Evolutionary conservation across 208 protist genomes (phyloP).

Genomic region (Leishmania braziliensis): DNA sequence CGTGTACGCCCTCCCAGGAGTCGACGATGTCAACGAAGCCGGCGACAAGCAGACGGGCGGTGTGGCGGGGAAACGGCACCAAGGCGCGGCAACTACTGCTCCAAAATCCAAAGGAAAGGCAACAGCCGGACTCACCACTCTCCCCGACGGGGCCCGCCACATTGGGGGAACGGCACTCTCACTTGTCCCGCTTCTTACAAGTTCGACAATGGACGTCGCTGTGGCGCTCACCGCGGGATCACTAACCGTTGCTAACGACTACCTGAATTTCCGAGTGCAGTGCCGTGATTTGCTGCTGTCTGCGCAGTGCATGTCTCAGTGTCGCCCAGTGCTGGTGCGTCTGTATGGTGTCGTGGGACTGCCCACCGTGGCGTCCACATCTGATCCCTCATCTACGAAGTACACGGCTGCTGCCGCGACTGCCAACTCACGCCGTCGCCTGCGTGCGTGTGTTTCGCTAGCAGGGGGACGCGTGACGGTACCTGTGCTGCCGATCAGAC

Average conservation of each 20-base stretch:
- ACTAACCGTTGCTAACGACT: neutral
- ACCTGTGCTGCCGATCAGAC: neutral
- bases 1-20: conserved; percentile 15
- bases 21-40: neutral
- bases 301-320: conserved; percentile 18
- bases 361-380: neutral
- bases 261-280: conserved; percentile 24
- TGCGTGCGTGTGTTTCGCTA: conserved; percentile 26
- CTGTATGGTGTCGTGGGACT: conserved; percentile 22
- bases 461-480: conserved; percentile 9
- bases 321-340: conserved; percentile 29
- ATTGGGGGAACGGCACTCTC: conserved; percentile 16
- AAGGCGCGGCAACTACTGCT: neutral
- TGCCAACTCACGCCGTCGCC: conserved; percentile 17
- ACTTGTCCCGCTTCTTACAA: conserved; percentile 25
- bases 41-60: conserved; percentile 4
- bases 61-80: neutral
- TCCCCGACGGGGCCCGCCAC: conserved; percentile 20
- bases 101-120: conserved; percentile 21
- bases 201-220: conserved; percentile 14
- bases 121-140: neutral
- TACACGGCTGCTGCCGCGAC: neutral
- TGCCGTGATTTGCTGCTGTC: conserved; percentile 26
- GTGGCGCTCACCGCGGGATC: conserved; percentile 14
- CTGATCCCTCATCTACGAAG: neutral